Base-by-base conservation (phyloP, 2,329 filamentous ascomycete species). In the Colletotrichum tamarilloi region DNA sequence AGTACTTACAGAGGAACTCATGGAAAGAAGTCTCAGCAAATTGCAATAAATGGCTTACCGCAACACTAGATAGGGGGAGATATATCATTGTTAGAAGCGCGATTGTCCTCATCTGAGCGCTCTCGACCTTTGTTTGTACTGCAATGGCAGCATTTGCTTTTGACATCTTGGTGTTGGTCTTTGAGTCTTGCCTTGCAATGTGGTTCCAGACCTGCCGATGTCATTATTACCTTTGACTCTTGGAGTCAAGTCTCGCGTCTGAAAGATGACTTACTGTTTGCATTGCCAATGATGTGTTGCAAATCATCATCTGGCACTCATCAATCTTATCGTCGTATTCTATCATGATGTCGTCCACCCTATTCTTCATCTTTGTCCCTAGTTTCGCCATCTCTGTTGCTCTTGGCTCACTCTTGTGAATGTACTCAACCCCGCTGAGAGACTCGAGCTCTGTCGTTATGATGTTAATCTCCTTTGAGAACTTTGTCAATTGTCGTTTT, bases 41-140 rank as follows among this genome's bases (percentile, higher is more conserved):
- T 1, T 49, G 42, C 19, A 49, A 22, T 2, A 7, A 28, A 24
- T 26, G 52, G 58, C 77, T 59, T 75, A 80, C 79, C 8, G 77
- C 79, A 57, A 80, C 76, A 19, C 76, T 79, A 0, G 78, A 77
- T 7, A 78, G 73, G 0, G 77, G 79, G 24, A 80, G 38, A 55
- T 79, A 80, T 2, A 79, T 69, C 79, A 81, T 80, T 1, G 78
- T 79, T 26, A 80, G 55, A 5, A 80, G 55, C 1, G 79, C 79
- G 28, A 80, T 80, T 1, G 77, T 78, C 24, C 76, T 79, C 79
- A 80, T 80, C 65, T 77, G 76, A 7, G 76, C 74, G 52, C 78
- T 77, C 22, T 80, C 78, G 11, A 75, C 71, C 16, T 75, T 78
- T 22, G 77, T 77, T 12, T 76, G 75, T 9, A 75, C 57, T 12